Evolutionary conservation across 805 yeast species (phyloP).

Genomic region (Wickerhamiella lipophila): DNA sequence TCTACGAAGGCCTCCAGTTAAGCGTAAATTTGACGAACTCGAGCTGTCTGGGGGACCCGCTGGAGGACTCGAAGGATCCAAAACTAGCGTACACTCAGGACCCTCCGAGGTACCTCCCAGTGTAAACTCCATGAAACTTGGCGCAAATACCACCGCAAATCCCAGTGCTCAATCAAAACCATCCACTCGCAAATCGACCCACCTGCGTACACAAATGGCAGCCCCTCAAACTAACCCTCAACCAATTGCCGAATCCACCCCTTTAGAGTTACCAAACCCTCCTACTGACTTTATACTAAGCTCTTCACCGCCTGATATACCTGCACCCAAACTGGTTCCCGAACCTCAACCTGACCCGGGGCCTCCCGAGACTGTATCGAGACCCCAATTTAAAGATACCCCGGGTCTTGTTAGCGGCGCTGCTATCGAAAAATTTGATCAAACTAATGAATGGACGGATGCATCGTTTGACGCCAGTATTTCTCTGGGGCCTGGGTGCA

Average conservation of each 20-base stretch:
- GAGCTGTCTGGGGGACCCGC: not conserved
- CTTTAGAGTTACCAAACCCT: not conserved
- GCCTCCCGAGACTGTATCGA: not conserved
- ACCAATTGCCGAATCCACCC: not conserved
- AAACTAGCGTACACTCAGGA: no score
- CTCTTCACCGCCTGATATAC: constrained; percentile 5
- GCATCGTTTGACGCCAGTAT: constrained; percentile 4
- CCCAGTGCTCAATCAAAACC: not conserved
- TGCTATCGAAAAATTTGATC: not conserved
- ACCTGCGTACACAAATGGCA: no score
- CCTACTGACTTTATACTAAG: constrained; percentile 1
- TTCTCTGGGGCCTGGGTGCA: not conserved
- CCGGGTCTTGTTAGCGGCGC: not conserved
- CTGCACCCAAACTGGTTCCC: not conserved
- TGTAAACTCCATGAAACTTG: no score
- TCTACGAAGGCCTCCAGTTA: constrained; percentile 18
- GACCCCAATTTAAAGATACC: not conserved
- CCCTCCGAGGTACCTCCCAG: no score
- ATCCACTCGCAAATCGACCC: no score
- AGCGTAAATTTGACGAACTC: not conserved
- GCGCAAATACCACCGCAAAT: not conserved
- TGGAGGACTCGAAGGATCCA: no score
- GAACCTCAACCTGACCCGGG: not conserved
- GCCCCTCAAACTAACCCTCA: no score
- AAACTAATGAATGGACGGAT: not conserved